A percentile compares a stretch with the other conserved stretches of the same genome.
These are phyloP conservation scores for Xeromyces bisporus DNA, from an alignment of 495 filamentous ascomycete species.

Conservation along the genomic window DNA sequence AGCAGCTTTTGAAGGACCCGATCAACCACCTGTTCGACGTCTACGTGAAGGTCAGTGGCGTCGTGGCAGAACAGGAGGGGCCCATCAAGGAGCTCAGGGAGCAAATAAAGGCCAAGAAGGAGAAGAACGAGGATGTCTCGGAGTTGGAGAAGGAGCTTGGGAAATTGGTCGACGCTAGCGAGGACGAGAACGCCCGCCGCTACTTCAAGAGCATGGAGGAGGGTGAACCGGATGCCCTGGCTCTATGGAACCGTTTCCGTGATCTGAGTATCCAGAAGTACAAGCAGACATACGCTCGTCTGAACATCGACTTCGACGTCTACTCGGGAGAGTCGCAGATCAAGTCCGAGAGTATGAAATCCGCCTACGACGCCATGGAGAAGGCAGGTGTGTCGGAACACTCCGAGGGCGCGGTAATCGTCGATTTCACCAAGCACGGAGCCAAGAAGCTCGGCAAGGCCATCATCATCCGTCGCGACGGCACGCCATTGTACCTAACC, in stretches of 20 bases:
- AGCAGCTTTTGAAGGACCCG: conserved; percentile 40
- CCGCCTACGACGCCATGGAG: conserved; percentile 44
- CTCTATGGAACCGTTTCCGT: conserved; percentile 73
- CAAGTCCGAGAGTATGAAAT: conserved; percentile 59
- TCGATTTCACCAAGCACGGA: conserved; percentile 67
- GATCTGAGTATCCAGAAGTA: conserved; percentile 79
- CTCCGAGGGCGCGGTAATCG: conserved; percentile 75
- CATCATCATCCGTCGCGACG: conserved; percentile 50
- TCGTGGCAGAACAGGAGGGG: conserved; percentile 32
- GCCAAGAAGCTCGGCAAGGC: conserved; percentile 53
- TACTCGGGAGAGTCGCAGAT: conserved; percentile 95
- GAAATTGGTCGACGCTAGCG: conserved; percentile 36
- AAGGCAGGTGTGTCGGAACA: conserved; percentile 59
- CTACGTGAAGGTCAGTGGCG: conserved; percentile 46
- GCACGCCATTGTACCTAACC: conserved; percentile 52
- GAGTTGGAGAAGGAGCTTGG: conserved; percentile 31
- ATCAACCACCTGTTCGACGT: conserved; percentile 56
- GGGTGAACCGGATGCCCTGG: conserved; percentile 56
- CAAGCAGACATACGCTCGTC: conserved; percentile 60
- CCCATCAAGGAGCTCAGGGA: conserved; percentile 42
- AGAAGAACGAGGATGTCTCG: conserved; percentile 29
- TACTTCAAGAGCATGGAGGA: conserved; percentile 93
- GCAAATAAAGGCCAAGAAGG: conserved; percentile 34
- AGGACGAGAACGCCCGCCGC: conserved; percentile 47
- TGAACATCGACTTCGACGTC: conserved; percentile 86